Base-by-base conservation (phyloP, 441 rosid genomes). In the Aquilaria agallochum region DNA sequence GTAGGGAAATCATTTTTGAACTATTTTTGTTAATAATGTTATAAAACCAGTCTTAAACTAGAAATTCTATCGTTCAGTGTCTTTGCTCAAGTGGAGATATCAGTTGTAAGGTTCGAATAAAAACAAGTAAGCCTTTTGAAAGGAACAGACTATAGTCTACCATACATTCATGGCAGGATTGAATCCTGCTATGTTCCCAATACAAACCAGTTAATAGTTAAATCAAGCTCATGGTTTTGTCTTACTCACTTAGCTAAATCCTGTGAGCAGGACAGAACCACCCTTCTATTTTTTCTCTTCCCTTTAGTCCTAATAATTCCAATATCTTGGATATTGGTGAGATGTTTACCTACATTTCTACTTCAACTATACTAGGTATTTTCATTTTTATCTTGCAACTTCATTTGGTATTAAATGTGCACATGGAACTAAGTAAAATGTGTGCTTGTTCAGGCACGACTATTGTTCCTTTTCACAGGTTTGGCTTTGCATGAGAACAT, bases 401-500 rank as follows among this genome's bases (percentile, higher is more conserved):
- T 56, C 12, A 4, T 40, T 49, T 15, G 51, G 55, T 30, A n/a
- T 45, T 15, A 50, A 55, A 6, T 8, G 56, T 13, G 36, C 32
- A 50, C 53, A 27, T 52, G 44, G 27, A 20, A 15, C 62, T 56
- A 65, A 33, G 30, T 57, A 34, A 63, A 34, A 47, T 31, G 3
- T 56, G 9, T 58, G 5, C 54, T 69, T 55, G 58, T 30, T 72
- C 74, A 94, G 99, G 97, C 94, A 50, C 89, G 99, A 96, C 84
- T 94, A 31, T 68, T 91, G 72, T 89, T 94, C 81, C 99, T 94
- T 59, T 91, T 91, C 70, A 87, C 94, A 36, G 97, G 96, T 63
- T 87, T 94, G 90, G 90, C 90, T 52, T 72, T 94, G 87, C 89
- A 97, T 58, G 99, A 94, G 70, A 94, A 94, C 71, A 82, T 91